Base-by-base conservation (phyloP, 352 stramenopile species). In the Globisporangium rhizosaccharum region DNA sequence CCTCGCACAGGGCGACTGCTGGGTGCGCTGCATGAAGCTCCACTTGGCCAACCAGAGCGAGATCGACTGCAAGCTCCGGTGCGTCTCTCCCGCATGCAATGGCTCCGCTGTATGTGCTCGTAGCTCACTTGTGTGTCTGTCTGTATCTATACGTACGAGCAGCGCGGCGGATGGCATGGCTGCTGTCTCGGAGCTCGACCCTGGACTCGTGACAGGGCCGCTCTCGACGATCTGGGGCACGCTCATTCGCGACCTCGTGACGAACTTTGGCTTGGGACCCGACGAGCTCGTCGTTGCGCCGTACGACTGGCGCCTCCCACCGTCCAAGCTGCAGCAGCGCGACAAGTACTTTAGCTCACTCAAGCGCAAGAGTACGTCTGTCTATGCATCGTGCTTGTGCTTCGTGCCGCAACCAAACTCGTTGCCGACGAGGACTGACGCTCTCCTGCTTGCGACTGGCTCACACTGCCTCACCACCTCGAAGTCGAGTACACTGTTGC, bases 281-380 rank as follows among this genome's bases (percentile, higher is more conserved):
- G 70, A 87, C 15, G 73, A 91, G 62, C 59, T 93, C 30, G 55
- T 93, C 42, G 80, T 93, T 8, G 83, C 83, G 11, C 68, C 81
- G 7, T 93, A 93, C 57, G 83, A 93, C 71, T 93, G 83, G 83
- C 73, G 83, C 25, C 62, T 93, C n/a, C 83, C 83, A 37, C 77
- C 83, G 7, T 76, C 79, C 51, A 82, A 78, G 41, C 56, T 93
- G 15, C 79, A 93, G 48, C 64, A 85, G 41, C 83, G 83, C 17
- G 83, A 93, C 63, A 75, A 85, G 26, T 93, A 78, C 59, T 93
- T 91, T 57, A 75, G 70, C 44, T 75, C 67, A 37, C 76, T 93
- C 59, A 88, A 83, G 66, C 73, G 72, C 64, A 82, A 89, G 55
- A 90, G 79, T 90, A 68, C 46, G 72, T 72, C 17, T 25, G 8